phyloP scores from a whole-genome alignment of 371 early-diverging fungal species.

The Nematocida sp. region DNA sequence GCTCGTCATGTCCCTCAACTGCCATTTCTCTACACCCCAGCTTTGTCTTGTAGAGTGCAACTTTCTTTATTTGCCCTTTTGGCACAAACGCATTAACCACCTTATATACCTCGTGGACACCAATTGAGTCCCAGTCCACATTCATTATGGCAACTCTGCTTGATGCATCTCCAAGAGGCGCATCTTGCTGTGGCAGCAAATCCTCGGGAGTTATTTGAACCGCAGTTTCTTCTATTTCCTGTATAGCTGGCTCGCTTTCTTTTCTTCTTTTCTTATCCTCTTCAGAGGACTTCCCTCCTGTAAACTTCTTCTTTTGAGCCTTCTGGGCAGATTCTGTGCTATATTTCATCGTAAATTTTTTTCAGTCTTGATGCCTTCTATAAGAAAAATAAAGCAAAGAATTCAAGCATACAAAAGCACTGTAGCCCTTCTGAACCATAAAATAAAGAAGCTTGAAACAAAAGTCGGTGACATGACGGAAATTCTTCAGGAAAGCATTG shows the following conservation, averaged over 20 bases:
- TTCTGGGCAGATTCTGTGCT: neutral
- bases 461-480: neutral
- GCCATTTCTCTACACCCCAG: constrained; percentile 84
- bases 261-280: constrained; percentile 1
- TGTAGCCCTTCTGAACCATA: constrained; percentile 27
- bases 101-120: constrained; percentile 79
- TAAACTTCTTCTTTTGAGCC: neutral
- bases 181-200: constrained; percentile 62
- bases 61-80: constrained; percentile 75
- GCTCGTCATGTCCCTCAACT: constrained; percentile 76
- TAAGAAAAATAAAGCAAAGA: constrained; percentile 18
- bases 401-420: constrained; percentile 50
- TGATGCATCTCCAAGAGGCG: constrained; percentile 79
- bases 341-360: constrained; percentile 40
- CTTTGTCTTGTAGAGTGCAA: constrained; percentile 83
- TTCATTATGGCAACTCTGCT: constrained; percentile 83
- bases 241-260: neutral
- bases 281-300: neutral
- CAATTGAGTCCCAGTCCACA: constrained; percentile 90
- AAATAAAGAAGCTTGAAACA: constrained; percentile 32
- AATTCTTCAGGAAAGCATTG: constrained; percentile 14
- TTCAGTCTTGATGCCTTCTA: constrained; percentile 18
- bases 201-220: constrained; percentile 29
- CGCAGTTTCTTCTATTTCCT: neutral
- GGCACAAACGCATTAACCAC: constrained; percentile 81